phyloP scores from a whole-genome alignment of 805 yeast genomes.

The Saccharomycopsis javanensis region DNA sequence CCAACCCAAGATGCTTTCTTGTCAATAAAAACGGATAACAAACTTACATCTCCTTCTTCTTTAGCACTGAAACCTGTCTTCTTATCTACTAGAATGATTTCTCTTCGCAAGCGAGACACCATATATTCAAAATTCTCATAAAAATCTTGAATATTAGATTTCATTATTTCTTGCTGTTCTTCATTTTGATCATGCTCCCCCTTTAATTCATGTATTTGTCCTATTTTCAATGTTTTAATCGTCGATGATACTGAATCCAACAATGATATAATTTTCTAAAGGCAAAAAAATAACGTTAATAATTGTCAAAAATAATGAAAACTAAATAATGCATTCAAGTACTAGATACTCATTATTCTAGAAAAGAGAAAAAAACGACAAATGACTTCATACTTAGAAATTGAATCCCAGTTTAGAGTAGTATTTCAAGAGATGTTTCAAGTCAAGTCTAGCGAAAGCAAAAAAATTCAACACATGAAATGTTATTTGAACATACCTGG shows the following conservation, averaged over 20 bases:
- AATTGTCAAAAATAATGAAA: no score
- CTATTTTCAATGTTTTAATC: constrained; percentile 32
- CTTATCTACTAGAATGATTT: constrained; percentile 55
- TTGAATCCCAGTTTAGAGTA: no score
- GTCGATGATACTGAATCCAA: constrained; percentile 41
- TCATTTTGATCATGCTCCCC: constrained; percentile 22
- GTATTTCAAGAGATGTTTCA: no score
- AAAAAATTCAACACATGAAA: no score
- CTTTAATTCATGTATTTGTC: constrained; percentile 24
- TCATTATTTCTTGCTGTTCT: constrained; percentile 30
- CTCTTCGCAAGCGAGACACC: constrained; percentile 53
- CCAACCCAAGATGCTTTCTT: constrained; percentile 66
- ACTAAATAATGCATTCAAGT: no score
- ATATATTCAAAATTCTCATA: constrained; percentile 47
- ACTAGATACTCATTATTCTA: no score
- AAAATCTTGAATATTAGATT: constrained; percentile 36
- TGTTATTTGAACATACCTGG: constrained; percentile 20
- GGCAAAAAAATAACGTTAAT: no score
- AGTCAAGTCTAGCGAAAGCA: no score
- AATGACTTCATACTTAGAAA: no score
- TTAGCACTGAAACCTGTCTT: constrained; percentile 41
- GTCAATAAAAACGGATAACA: constrained; percentile 59
- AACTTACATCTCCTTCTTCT: constrained; percentile 37
- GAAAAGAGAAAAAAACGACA: no score
- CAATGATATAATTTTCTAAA: constrained; percentile 38